Evolutionary conservation across 306 rosid species (phyloP), one percentile per base, ranked within the genome.

Genomic region (Dryas octopetala): DNA sequence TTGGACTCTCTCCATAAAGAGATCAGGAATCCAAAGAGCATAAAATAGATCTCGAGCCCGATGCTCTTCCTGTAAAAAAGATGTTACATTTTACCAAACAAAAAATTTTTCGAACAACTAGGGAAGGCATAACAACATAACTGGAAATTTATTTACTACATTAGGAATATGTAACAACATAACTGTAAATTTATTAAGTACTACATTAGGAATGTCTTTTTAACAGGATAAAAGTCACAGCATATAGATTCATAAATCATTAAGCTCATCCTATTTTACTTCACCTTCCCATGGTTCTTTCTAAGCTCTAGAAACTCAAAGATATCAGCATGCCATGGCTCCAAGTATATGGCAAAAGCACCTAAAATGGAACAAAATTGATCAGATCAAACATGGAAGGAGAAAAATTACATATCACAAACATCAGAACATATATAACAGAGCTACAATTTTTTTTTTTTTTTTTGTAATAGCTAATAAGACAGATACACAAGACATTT

Each of bases 281-380:
- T 51, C 57, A 93, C 98, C 88, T 87, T 93, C 74, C 98, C 98
- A 79, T 93, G 98, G 76, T 93, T 90, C 70, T 82, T 85, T 69
- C 91, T 81, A 12, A 93, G 76, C 49, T 93, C 93, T 77, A 93
- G 79, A 76, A 90, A 87, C 48, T 93, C 98, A 82, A 85, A 86
- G 48, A 89, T 17, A 76, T 90, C 98, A 77, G 98, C 91, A 86
- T 93, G 98, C 98, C 98, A 93, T 78, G 98, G 98, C 79, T 93
- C 98, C 78, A 93, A 66, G 84, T 90, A 93, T 76, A 88, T 88
- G 69, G 98, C 90, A 89, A 90, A 93, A 23, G 97, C 98, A 80
- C 97, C 98, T 93, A 58, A 12, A 51, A 4, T 6, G n/a, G 17
- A 55, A 55, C 8, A n/a, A 52, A 52, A 52, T 15, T 52, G 60